Base-by-base conservation (phyloP, 176 grass and related monocot genomes). In the Rhynchospora tenuis region DNA sequence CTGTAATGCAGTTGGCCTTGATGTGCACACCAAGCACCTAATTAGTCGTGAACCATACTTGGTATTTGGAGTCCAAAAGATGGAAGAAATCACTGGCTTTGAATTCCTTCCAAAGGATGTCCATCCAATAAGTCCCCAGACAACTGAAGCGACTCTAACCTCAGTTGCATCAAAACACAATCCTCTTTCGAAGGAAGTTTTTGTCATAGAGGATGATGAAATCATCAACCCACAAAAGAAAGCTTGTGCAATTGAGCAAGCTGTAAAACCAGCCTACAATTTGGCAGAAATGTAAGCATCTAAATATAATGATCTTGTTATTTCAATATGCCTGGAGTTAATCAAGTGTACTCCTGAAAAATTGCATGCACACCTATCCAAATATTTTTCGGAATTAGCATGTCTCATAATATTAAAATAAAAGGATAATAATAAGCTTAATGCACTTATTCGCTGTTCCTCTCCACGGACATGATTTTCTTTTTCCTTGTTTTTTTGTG, bases 21-120 rank as follows among this genome's bases (percentile, higher is more conserved):
- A 98, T 88, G 86, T 88, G 46, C 92, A 93, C 64, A 85, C 88
- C 86, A 94, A 93, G 84, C 87, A 93, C 89, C 84, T 88, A 67
- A 52, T 94, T 54, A 93, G 72, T 81, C 88, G 88, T 66, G 86
- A 88, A 83, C 73, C 73, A 55, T 67, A 81, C 89, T 86, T 67
- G 12, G 85, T 65, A 23, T 73, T 81, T 80, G 80, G 57, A 89
- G 67, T 46, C 29, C 29, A 57, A 54, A 81, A 48, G 38, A 81
- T 55, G 70, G 78, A 90, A 81, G 82, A 85, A 16, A 20, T 59
- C 27, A 72, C 69, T 79, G 47, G 31, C 45, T 59, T 79, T 45
- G 71, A 82, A 63, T 81, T 48, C 79, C 86, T 90, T 73, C 81
- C 92, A 73, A 76, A 83, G 71, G 87, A 84, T 27, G 69, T 63